These are phyloP conservation scores for Kodamaea anthophila DNA, from an alignment of 1,139 yeast species.

Conservation along the genomic window DNA sequence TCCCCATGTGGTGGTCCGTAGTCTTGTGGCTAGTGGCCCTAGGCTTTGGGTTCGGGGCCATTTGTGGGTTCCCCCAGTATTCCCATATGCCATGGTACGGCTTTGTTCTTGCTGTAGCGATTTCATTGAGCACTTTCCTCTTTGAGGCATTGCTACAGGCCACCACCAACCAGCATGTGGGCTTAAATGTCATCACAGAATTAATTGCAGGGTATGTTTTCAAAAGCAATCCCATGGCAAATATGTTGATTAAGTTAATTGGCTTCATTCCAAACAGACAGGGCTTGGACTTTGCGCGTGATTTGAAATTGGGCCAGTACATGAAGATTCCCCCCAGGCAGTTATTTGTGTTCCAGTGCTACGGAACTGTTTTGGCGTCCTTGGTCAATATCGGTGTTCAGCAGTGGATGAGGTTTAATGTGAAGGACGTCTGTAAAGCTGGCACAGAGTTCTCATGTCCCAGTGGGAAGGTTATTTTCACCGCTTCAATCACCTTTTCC, in stretches of 20 bases:
- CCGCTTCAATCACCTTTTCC: conserved; percentile 44
- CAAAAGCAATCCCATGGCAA: conserved; percentile 43
- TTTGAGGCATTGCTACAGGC: conserved; percentile 40
- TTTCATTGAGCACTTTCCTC: conserved; percentile 34
- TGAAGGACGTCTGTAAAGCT: conserved; percentile 42
- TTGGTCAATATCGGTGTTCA: conserved; percentile 40
- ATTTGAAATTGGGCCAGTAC: conserved; percentile 50
- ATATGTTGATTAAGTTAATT: conserved; percentile 43
- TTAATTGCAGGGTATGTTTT: conserved; percentile 42
- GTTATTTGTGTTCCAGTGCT: conserved; percentile 39
- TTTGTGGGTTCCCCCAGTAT: conserved; percentile 28
- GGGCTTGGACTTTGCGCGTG: conserved; percentile 47
- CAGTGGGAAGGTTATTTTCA: conserved; percentile 37
- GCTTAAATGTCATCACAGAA: conserved; percentile 41
- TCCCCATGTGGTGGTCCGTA: conserved; percentile 65
- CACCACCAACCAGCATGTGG: conserved; percentile 39
- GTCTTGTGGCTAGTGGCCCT: conserved; percentile 35
- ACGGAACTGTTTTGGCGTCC: conserved; percentile 42
- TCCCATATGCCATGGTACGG: conserved; percentile 41
- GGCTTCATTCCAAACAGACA: conserved; percentile 50
- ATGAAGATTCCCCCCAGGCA: conserved; percentile 46
- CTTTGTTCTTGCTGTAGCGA: conserved; percentile 25
- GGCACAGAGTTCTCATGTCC: conserved; percentile 22
- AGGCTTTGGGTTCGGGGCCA: conserved; percentile 34
- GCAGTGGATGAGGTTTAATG: conserved; percentile 38